Base-by-base conservation (phyloP, 805 yeast species). In the Zygosaccharomyces pseudorouxii region DNA sequence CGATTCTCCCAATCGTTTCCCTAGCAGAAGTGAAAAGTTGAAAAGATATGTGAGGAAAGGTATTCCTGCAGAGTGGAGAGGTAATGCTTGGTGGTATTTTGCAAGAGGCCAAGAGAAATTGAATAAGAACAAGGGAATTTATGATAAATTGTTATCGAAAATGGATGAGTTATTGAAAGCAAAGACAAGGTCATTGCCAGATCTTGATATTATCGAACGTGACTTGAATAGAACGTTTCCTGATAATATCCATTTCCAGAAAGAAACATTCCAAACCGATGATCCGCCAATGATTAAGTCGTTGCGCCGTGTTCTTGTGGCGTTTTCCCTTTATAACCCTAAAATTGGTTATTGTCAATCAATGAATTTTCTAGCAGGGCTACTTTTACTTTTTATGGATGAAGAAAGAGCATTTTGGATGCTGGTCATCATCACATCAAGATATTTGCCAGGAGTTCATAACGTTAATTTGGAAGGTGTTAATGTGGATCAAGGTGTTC, bases 21-120 rank as follows among this genome's bases (percentile, higher is more conserved):
- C 96, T 0, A 80, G 92, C 1, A 78, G 77, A 51, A 84, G 89
- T 3, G 90, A 84, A 50, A 88, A 85, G 56, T 72, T 89, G 54
- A 84, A 86, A 60, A 77, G 95, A 50, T 83, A 87, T 59, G 80
- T 93, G 10, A 77, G 97, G 48, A 86, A 86, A 63, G 99, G 99
- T 10, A 83, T 92, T 9, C 98, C 99, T 0, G 90, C 96, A 0
- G 97, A 89, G 63, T 92, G 97, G 97, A 73, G 99, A 55, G 99
- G 99, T 1, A 79, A 80, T 55, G 97, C 97, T 0, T 92, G 99
- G 99, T 92, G 93, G 75, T 84, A 81, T 71, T 92, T 87, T 66
- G 95, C 96, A 7, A 82, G 82, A 22, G 99, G 98, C 2, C 76
- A 81, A 47, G 93, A 86, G 46, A 76, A 76, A 55, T 67, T 89